Evolutionary conservation across 306 rosid species (phyloP).

Genomic region (Arachis hypogaea): DNA sequence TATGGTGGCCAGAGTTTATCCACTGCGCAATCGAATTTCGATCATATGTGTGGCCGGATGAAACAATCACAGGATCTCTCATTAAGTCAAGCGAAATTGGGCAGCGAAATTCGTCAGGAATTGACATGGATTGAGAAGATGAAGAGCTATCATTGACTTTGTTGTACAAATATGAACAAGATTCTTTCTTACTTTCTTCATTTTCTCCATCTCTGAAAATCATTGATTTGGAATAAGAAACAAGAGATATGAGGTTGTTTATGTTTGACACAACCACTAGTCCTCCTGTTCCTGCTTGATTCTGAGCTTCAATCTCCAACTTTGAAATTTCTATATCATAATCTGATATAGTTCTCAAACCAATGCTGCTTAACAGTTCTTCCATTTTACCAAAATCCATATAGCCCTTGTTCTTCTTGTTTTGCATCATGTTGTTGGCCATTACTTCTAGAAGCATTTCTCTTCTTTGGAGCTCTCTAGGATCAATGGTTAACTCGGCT

Average conservation of each 20-base stretch:
- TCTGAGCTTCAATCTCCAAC: slow-evolving; percentile 76
- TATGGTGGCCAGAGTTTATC: slow-evolving; percentile 90
- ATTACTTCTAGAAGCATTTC: slow-evolving; percentile 67
- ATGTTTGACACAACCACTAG: slow-evolving; percentile 74
- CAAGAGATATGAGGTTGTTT: slow-evolving; percentile 71
- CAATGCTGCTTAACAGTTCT: slow-evolving; percentile 66
- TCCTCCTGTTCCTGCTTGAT: slow-evolving; percentile 94
- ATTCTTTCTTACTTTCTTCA: slow-evolving; percentile 47
- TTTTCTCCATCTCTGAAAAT: slow-evolving; percentile 53
- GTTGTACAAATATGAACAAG: slow-evolving; percentile 36
- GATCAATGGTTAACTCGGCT: slow-evolving; percentile 58
- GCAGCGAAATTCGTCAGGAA: slow-evolving; percentile 92
- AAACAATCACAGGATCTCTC: slow-evolving; percentile 88
- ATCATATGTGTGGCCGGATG: slow-evolving; percentile 90
- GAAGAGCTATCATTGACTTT: slow-evolving; percentile 50
- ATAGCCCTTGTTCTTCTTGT: slow-evolving; percentile 58
- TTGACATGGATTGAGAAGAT: slow-evolving; percentile 52
- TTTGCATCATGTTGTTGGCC: slow-evolving; percentile 59
- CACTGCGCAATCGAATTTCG: slow-evolving; percentile 77
- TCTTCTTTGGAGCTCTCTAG: slow-evolving; percentile 60
- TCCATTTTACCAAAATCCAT: slow-evolving; percentile 58
- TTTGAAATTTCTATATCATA: slow-evolving; percentile 76
- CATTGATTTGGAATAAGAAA: slow-evolving; percentile 65
- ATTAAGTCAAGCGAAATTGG: slow-evolving; percentile 87
- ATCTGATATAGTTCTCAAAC: slow-evolving; percentile 64